Evolutionary conservation across 495 filamentous ascomycete genomes (phyloP).

Genomic region (Corynascus novoguineensis): DNA sequence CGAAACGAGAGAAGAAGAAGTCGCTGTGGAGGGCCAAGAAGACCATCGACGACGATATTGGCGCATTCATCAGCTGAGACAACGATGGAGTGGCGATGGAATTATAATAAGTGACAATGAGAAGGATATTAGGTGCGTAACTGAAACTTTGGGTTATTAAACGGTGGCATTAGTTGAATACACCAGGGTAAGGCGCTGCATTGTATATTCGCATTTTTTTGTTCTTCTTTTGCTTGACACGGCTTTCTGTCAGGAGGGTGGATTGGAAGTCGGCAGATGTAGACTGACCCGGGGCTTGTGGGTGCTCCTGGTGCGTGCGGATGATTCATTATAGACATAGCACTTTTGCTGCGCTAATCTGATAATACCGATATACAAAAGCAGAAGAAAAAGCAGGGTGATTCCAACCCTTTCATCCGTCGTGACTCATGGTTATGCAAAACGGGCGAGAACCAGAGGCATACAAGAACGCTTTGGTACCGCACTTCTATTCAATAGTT

Average conservation of each 20-base stretch:
- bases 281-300: neutral
- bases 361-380: conserved; percentile 28
- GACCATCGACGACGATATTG: conserved; percentile 36
- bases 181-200: neutral
- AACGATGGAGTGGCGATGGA: neutral
- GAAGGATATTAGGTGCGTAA: neutral
- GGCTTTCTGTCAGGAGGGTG: neutral
- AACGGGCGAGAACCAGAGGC: too few relatives aligned
- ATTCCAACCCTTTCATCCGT: too few relatives aligned
- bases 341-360: conserved; percentile 31
- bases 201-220: conserved; percentile 4
- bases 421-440: too few relatives aligned
- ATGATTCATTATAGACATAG: conserved; percentile 36
- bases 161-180: neutral
- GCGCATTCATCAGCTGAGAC: conserved; percentile 38
- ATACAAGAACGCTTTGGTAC: neutral
- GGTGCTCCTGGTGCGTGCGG: conserved; percentile 9
- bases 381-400: too few relatives aligned
- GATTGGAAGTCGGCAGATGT: neutral
- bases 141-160: neutral
- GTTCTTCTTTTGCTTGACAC: neutral
- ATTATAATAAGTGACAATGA: neutral
- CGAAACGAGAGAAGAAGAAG: conserved; percentile 76
- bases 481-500: conserved; percentile 43
- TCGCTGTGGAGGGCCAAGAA: conserved; percentile 67